Percentiles rank a stretch among this genome's conserved stretches.
Conservation (phyloP, 164 flowering plant genomes). For the Sextonia rubra region DNA sequence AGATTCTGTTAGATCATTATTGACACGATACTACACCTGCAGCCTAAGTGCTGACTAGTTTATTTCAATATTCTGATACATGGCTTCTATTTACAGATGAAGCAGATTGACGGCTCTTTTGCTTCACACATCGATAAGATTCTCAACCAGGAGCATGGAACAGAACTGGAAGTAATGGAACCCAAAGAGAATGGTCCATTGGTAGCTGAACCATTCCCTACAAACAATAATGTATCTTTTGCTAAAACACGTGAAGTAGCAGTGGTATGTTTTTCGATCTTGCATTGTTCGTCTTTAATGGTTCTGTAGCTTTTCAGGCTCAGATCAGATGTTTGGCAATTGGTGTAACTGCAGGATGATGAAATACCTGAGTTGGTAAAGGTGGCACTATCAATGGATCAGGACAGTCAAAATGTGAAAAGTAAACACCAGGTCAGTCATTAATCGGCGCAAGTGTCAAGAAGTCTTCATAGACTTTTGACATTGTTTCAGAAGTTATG, state of each 20-base stretch:
- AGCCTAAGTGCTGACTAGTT: neutral
- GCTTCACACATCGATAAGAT: slow-evolving; percentile 55
- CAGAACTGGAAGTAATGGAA: slow-evolving; percentile 18
- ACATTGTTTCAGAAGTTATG: neutral
- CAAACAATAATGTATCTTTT: slow-evolving; percentile 1
- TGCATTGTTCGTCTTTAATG: neutral
- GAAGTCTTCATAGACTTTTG: neutral
- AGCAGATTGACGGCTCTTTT: slow-evolving; percentile 64
- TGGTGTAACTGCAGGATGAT: slow-evolving; percentile 25
- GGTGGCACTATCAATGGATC: slow-evolving; percentile 15
- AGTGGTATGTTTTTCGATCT: slow-evolving; percentile 25
- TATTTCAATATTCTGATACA: slow-evolving; percentile 7
- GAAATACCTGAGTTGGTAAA: slow-evolving; percentile 23
- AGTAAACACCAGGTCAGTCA: slow-evolving; percentile 39
- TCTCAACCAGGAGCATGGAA: slow-evolving; percentile 22
- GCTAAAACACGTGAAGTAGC: slow-evolving; percentile 20
- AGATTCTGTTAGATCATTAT: neutral
- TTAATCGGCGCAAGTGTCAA: neutral
- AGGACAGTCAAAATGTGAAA: slow-evolving; percentile 26
- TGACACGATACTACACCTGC: neutral
- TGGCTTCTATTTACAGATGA: slow-evolving; percentile 38
- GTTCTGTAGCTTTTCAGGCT: neutral
- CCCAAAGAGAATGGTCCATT: slow-evolving; percentile 19
- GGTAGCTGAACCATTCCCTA: slow-evolving; percentile 20
- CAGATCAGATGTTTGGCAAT: neutral